Evolutionary conservation across 805 yeast species (phyloP).

Genomic region (Pichia ethanolica): DNA sequence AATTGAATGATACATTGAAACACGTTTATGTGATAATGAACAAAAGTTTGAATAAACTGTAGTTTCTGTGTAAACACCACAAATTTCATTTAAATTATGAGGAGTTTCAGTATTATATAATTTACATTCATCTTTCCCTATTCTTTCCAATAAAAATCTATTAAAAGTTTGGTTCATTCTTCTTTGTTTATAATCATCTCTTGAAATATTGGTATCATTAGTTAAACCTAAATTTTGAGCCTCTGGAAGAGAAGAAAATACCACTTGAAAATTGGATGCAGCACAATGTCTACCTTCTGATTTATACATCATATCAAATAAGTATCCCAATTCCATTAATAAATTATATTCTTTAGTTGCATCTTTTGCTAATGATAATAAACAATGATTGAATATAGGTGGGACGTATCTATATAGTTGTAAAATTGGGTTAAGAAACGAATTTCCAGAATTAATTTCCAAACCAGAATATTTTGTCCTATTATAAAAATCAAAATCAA

Average conservation of each 20-base stretch:
- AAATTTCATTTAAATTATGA: conserved; percentile 21
- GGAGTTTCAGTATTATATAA: conserved; percentile 21
- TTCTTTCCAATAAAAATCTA: conserved; percentile 46
- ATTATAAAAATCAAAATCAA: conserved; percentile 84
- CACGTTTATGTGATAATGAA: conserved; percentile 29
- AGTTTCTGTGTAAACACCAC: conserved; percentile 39
- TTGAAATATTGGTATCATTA: conserved; percentile 39
- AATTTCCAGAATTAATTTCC: conserved; percentile 79
- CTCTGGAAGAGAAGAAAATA: conserved; percentile 40
- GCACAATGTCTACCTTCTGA: conserved; percentile 74
- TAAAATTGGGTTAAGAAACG: conserved; percentile 68
- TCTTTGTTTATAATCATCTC: conserved; percentile 39
- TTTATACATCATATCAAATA: conserved; percentile 85
- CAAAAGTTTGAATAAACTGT: conserved; percentile 35
- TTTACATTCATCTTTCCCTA: conserved; percentile 42
- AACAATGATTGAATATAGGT: conserved; percentile 57
- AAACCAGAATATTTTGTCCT: conserved; percentile 69
- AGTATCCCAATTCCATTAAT: conserved; percentile 75
- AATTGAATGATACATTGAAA: conserved; percentile 32
- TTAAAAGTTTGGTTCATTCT: conserved; percentile 46
- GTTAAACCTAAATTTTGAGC: conserved; percentile 48
- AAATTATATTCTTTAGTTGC: conserved; percentile 42
- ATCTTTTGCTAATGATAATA: conserved; percentile 48
- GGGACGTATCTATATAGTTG: conserved; percentile 79
- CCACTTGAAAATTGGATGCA: conserved; percentile 67